Evolutionary conservation across 495 filamentous ascomycete genomes (phyloP), one percentile per base, ranked within the genome.

Genomic region (Aspergillus asperescens): DNA sequence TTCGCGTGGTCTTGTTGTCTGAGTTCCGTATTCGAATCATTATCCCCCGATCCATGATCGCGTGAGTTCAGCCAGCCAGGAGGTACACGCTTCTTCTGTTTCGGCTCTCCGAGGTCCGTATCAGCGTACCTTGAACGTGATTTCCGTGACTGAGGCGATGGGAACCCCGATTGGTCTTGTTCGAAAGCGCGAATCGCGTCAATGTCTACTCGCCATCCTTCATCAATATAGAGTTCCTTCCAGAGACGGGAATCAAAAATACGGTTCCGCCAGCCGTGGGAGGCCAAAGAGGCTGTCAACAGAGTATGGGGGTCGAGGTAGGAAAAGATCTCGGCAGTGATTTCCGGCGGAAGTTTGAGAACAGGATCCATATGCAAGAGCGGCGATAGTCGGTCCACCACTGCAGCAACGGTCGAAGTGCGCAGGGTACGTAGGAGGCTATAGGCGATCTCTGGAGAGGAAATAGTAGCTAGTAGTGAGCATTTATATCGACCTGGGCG

Each of bases 301-400:
- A 98, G 77, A 6, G 86, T 87, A 12, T 79, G 63, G 1, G 88
- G 82, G 32, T 89, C 84, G 25, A 98, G 81, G 62, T 88, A 95
- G 25, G 85, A 86, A 34, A 97, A 85, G 13, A 96, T 85, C 59
- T 93, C 84, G 48, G 90, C 83, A 43, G 87, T 91, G 50, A 97
- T 81, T 64, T 98, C 93, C 1, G 87, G 81, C 0, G 93, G 93
- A 7, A 98, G 81, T 60, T 87, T 82, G 51, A 81, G 69, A 25
- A 95, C 80, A 39, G 95, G 95, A 69, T 98, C 89, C 70, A 96
- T 89, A 67, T 96, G 90, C 20, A 95, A 83, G 5, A 88, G 80
- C 7, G 85, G 87, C 40, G 84, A 82, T 15, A 95, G 72, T 35
- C 79, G 76, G 35, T 87, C 84, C 20, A 93, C 88, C 18, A 96